Evolutionary conservation across 225 moss, liverwort and hornwort species (phyloP), one percentile per base, ranked within the genome.

Genomic region (Physcomitrium patens): DNA sequence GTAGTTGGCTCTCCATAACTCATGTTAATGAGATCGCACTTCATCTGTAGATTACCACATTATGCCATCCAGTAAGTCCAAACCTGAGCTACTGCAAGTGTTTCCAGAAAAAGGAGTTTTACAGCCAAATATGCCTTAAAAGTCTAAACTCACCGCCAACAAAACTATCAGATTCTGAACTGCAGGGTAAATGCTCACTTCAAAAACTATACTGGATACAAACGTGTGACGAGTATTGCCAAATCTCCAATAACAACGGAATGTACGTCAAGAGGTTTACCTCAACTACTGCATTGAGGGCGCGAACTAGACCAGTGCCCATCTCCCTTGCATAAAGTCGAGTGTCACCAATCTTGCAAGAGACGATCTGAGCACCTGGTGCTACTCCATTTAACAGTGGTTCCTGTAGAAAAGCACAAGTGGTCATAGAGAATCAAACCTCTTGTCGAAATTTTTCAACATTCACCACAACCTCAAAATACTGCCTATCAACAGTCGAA

Each of bases 1-100:
- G 87, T 78, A 16, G 97, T 93, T 37, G 89, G 84, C 77, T 97
- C 97, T 47, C 94, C 94, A 62, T 97, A 97, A 84, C 97, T 97
- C 97, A 97, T 97, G 70, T 97, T 97, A 58, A 97, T 94, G 14
- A 97, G 92, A 75, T 97, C 93, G 77, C 97, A 97, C 71, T 94
- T 91, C 27, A 85, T 97, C 97, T 97, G 79, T 41, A 79, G 46
- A 78, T 68, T 48, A 43, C 71, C 57, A 77, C 20, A 79, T 64
- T 64, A 31, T 28, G 49, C 31, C 71, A 71, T 58, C 70, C 16
- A 61, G 61, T 28, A 47, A 71, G 44, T 80, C 50, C 76, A 51
- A 67, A 37, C 16, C 28, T 22, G 19, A 78, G 66, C 52, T 44
- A 22, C 70, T 45, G n/a, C 48, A 75, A 67, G 51, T 20, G 23